Evolutionary conservation across 2,329 filamentous ascomycete species (phyloP).

Genomic region (Neonectria neomacrospora): DNA sequence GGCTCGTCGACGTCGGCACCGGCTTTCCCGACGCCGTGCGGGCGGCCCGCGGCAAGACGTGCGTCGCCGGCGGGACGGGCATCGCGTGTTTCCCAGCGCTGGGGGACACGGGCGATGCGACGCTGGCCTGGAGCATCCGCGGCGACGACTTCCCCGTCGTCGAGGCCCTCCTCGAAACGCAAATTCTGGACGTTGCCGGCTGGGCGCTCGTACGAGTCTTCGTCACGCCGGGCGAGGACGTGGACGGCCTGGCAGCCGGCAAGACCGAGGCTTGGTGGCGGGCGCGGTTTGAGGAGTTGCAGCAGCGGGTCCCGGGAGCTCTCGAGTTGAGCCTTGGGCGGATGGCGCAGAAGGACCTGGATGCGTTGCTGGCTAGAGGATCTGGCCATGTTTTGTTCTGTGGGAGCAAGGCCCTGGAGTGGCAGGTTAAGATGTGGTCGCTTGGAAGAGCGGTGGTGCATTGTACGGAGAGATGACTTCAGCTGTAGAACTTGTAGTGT

Average conservation of each 20-base stretch:
- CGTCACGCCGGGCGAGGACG: slow-evolving; percentile 34
- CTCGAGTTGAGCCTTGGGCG: slow-evolving; percentile 16
- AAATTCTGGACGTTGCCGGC: slow-evolving; percentile 1
- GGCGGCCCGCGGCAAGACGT: not conserved
- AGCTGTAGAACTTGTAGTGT: no score
- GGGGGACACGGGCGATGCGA: not conserved
- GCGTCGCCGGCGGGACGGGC: slow-evolving; percentile 33
- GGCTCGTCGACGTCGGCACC: slow-evolving; percentile 27
- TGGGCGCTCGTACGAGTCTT: slow-evolving; percentile 30
- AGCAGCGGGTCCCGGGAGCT: not conserved
- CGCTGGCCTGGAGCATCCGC: slow-evolving; percentile 27
- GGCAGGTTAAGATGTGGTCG: slow-evolving; percentile 42
- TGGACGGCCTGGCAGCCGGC: slow-evolving; percentile 10
- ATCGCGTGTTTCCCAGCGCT: slow-evolving; percentile 30
- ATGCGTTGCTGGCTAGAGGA: not conserved
- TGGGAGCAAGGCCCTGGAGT: slow-evolving; percentile 41
- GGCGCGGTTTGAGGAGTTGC: slow-evolving; percentile 2
- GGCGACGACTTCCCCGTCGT: slow-evolving; percentile 33
- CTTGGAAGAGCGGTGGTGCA: slow-evolving; percentile 10
- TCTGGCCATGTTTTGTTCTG: slow-evolving; percentile 29
- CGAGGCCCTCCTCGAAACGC: slow-evolving; percentile 25
- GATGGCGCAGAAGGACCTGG: slow-evolving; percentile 22
- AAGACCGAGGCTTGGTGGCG: slow-evolving; percentile 28
- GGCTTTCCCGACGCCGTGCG: slow-evolving; percentile 23
- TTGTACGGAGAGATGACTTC: slow-evolving; percentile 10